Evolutionary conservation across 2,329 filamentous ascomycete genomes (phyloP), one percentile per base, ranked within the genome.

Genomic region (Rugonectria rugulosa): DNA sequence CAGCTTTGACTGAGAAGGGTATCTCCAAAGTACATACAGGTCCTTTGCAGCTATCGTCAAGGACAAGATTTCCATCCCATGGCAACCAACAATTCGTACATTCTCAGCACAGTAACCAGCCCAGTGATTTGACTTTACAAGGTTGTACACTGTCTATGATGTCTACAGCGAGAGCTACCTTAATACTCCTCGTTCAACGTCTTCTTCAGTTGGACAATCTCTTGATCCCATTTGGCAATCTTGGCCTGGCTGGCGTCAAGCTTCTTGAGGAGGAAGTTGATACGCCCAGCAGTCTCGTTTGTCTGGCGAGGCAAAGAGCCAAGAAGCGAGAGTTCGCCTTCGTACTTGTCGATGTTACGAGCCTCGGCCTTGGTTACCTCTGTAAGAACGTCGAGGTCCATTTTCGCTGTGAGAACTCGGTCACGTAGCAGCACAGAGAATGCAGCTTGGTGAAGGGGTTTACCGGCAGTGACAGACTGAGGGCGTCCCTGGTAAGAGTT

Each of bases 401-500:
- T 84, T 61, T 88, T 85, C 29, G 89, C 88, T 36, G 82, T 81
- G 36, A 97, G 79, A 1, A 92, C 91, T 6, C 81, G 79, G 69
- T 97, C 93, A 40, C 84, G 76, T 0, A 87, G 82, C 31, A 97
- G 77, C 31, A 84, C 79, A 56, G 82, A 81, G 76, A 98, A 98
- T 0, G 93, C 93, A 1, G 93, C 87, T 54, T 88, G 86, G 73
- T 94, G 96, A 21, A 98, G 89, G 0, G 94, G 93, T 68, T 91
- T 92, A 19, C 92, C 92, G 0, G 92, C 89, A 49, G 83, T 87
- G 71, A 98, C 90, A 26, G 80, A 80, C 53, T 88, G 85, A 0
- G 95, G 94, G 0, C 92, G 87, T 0, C 95, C 94, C 40, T 90
- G 88, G 44, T 81, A 77, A 4, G 86, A 86, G 21, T 83, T 82